Evolutionary conservation across 2,329 filamentous ascomycete genomes (phyloP).

Genomic region (Diaporthe aspalathi): DNA sequence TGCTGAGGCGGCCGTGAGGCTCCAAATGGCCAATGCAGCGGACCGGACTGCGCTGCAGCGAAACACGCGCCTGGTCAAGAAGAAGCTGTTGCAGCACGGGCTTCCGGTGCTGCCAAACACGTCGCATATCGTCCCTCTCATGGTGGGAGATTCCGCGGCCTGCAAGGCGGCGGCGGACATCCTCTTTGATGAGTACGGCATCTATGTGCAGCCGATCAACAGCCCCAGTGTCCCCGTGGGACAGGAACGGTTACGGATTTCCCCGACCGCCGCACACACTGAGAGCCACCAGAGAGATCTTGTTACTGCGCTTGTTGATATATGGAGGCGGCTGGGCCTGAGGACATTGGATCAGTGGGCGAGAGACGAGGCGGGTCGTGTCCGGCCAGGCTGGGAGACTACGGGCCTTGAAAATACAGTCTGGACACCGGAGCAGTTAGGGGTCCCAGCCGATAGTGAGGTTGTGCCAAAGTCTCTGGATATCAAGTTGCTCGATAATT

Average conservation of each 20-base stretch:
- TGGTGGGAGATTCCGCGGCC: conserved; percentile 93
- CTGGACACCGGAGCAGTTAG: no score
- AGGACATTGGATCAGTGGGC: no score
- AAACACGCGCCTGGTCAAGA: conserved; percentile 95
- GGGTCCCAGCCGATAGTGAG: no score
- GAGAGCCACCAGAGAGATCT: no score
- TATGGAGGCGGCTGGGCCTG: no score
- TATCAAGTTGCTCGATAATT: no score
- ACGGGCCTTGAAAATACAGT: no score
- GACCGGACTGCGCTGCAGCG: conserved; percentile 94
- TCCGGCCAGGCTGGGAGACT: no score
- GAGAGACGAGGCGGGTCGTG: no score
- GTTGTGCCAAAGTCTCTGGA: no score
- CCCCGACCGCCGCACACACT: conserved; percentile 91
- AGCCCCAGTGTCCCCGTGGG: conserved; percentile 98
- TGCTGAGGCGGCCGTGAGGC: conserved; percentile 90
- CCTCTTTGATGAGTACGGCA: conserved; percentile 87
- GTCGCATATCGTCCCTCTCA: conserved; percentile 92
- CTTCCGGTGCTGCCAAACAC: conserved; percentile 99
- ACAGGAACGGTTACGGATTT: conserved; percentile 96
- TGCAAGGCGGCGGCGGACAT: conserved; percentile 94
- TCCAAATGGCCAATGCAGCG: conserved; percentile 86
- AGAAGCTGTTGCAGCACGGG: conserved; percentile 81
- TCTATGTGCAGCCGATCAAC: conserved; percentile 99
- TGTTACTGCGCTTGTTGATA: no score